Conservation (phyloP, 352 stramenopile species). For the Globisporangium nunn region DNA sequence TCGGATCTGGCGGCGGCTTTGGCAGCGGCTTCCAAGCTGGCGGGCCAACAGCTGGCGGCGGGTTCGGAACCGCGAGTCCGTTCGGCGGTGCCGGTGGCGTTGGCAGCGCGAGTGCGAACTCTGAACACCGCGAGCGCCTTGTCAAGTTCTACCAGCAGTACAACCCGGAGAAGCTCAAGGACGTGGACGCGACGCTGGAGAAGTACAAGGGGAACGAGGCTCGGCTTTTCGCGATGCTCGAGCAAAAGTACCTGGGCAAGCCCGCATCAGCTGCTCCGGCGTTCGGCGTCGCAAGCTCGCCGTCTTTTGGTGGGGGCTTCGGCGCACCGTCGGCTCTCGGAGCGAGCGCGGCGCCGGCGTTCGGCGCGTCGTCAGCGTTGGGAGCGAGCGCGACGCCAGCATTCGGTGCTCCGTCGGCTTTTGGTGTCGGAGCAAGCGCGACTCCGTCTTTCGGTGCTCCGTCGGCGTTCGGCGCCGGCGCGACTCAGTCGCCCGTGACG, state of each 20-base stretch:
- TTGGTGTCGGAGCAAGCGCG: conserved; percentile 32
- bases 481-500: not conserved
- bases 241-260: conserved; percentile 63
- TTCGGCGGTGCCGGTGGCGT: conserved; percentile 31
- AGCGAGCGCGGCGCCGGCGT: conserved; percentile 24
- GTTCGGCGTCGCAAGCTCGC: conserved; percentile 33
- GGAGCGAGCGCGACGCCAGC: conserved; percentile 20
- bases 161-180: conserved; percentile 62
- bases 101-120: conserved; percentile 15
- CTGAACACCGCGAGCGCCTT: conserved; percentile 50
- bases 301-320: conserved; percentile 36
- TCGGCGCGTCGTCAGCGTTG: conserved; percentile 42
- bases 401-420: conserved; percentile 19
- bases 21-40: conserved; percentile 2
- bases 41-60: not conserved
- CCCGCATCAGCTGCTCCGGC: conserved; percentile 10
- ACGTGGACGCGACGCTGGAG: conserved; percentile 57
- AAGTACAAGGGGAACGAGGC: conserved; percentile 73
- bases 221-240: conserved; percentile 62
- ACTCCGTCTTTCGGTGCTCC: conserved; percentile 13
- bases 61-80: conserved; percentile 5
- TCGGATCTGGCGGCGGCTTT: conserved; percentile 14
- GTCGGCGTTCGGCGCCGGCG: conserved; percentile 25
- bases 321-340: conserved; percentile 45
- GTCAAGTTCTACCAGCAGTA: conserved; percentile 67